Percentiles rank a stretch among this genome's conserved stretches.
These are phyloP conservation scores for Hymenoscyphus linearis DNA, from an alignment of 2,329 filamentous ascomycete genomes.

Conservation along the genomic window DNA sequence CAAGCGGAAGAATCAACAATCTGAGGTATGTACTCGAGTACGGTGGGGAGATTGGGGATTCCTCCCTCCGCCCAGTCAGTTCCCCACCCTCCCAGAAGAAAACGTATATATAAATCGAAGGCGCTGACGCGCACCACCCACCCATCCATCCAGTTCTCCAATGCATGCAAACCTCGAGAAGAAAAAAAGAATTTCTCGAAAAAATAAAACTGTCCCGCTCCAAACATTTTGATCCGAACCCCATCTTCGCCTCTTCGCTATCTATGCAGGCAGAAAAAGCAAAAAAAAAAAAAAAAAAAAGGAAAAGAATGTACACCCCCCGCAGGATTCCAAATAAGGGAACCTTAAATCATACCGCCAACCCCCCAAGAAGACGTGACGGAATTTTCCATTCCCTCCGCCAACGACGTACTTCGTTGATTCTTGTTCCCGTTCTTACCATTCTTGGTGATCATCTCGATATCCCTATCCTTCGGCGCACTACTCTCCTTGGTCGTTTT, in stretches of 20 bases:
- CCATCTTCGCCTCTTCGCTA: background rate
- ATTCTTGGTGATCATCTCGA: background rate
- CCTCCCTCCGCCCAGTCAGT: too few species aligned
- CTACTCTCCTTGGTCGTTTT: constrained; percentile 15
- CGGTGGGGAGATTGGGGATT: too few species aligned
- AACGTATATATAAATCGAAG: too few species aligned
- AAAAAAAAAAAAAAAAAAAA: too few species aligned
- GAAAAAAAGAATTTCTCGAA: background rate
- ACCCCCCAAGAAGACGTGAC: background rate
- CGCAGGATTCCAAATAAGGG: background rate
- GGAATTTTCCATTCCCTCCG: background rate
- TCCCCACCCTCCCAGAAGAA: too few species aligned
- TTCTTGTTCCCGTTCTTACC: background rate
- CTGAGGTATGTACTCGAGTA: too few species aligned
- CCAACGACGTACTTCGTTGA: background rate
- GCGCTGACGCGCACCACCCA: too few species aligned
- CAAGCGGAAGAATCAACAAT: too few species aligned
- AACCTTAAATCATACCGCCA: background rate
- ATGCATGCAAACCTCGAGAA: background rate
- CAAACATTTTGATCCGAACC: background rate
- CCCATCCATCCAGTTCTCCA: background rate
- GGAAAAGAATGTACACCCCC: background rate
- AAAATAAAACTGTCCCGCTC: background rate
- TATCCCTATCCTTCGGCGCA: background rate
- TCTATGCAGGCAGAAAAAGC: background rate